Base-by-base conservation (phyloP, 352 stramenopile species). In the Phytopythium ostracodes region DNA sequence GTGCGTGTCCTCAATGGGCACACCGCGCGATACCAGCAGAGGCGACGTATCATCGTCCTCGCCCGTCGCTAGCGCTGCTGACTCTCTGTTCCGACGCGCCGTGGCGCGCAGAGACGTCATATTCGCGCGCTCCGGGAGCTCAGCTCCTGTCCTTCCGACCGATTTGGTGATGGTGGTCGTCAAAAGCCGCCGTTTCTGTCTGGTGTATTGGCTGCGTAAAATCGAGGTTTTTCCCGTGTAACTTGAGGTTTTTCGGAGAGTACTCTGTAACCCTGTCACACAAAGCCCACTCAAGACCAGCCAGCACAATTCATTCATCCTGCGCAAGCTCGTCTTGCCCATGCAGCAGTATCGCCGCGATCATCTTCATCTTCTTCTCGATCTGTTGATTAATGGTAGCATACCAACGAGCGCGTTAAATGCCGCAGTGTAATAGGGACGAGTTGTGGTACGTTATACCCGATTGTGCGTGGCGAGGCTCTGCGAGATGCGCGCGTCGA, bases 301-400 rank as follows among this genome's bases (percentile, higher is more conserved):
- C n/a, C n/a, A 24, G n/a, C 18, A 12, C 2, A 42, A 12, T 8
- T 60, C 54, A 60, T 3, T 52, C 33, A 20, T 47, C 10, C n/a
- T 50, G 14, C 36, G 9, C 20, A 2, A 20, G 35, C 31, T 43
- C 59, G 49, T 70, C 60, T 31, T 77, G 67, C 29, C 78, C 71
- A 40, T 65, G 65, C 51, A 76, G 44, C 35, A 82, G 56, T 49
- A 82, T 82, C 10, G 71, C 66, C 14, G 74, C 74, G 47, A 83
- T 79, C 72, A 78, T 78, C 70, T 83, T 80, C 24, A 83, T 60
- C 54, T 80, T 80, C 62, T 79, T 83, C 46, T 83, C 78, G 31
- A 78, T 76, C 72, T 88, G 46, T 22, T 0, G n/a, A n/a, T n/a
- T 15, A 36, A 5, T 2, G 25, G 36, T 15, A 49, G 53, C 62